Conservation (phyloP, 176 grass and related monocot species). For the Triticum monococcum region DNA sequence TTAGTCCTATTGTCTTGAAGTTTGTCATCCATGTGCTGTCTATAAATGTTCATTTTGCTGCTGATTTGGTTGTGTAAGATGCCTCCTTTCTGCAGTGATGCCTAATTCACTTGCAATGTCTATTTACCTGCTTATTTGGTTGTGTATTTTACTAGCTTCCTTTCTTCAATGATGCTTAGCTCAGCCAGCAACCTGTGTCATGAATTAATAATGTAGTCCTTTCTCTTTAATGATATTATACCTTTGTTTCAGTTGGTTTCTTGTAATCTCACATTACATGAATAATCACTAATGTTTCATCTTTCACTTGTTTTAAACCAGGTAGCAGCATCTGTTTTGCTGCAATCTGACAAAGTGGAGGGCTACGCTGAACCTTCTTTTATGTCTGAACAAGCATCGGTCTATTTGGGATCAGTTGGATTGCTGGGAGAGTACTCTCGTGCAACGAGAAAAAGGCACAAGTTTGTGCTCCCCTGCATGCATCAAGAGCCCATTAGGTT, state of each 20-base stretch:
- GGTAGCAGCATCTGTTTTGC: constrained; percentile 37
- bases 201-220: neutral
- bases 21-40: neutral
- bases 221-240: neutral
- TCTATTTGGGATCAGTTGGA: constrained; percentile 58
- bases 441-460: constrained; percentile 56
- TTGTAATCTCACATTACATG: neutral
- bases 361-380: constrained; percentile 54
- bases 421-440: constrained; percentile 73
- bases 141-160: neutral
- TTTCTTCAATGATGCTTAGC: neutral
- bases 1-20: no score
- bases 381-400: constrained; percentile 68
- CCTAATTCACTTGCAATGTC: neutral
- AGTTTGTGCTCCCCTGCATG: constrained; percentile 43
- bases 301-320: constrained; percentile 1
- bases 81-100: neutral
- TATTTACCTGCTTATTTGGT: neutral
- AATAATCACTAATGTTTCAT: neutral
- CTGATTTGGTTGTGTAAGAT: neutral
- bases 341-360: constrained; percentile 55
- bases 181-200: neutral
- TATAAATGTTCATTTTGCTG: neutral
- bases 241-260: neutral
- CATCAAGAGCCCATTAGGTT: constrained; percentile 30